Evolutionary conservation across 345 rosid genomes (phyloP), one percentile per base, ranked within the genome.

Genomic region (Crucihimalaya himalaica): DNA sequence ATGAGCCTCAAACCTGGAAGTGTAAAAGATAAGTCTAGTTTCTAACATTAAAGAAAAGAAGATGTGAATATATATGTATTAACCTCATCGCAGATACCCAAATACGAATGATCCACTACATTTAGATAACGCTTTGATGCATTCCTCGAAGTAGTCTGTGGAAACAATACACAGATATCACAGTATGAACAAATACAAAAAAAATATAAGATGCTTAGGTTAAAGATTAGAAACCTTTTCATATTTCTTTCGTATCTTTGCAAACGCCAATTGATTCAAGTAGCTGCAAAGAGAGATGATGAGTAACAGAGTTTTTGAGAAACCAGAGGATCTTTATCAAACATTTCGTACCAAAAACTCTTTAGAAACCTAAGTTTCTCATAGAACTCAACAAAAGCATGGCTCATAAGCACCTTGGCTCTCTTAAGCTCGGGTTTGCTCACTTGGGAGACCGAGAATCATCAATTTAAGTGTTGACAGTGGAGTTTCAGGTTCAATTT

Each of bases 61-160:
- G 40, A 16, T 31, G 69, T 46, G 43, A 19, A 40, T 13, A 16
- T 18, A 13, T 19, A 29, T 16, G 28, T 6, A 4, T 21, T 40
- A 46, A 88, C 93, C 97, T 90, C 91, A 58, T 88, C 88, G 35
- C 78, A 85, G 80, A 84, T 82, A 21, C 92, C 88, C n/a, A 88
- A 73, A 78, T 73, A 84, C 20, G 97, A 88, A 47, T 79, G 77
- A 54, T 90, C 92, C 76, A 90, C 87, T 11, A 71, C 74, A 61
- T 86, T 65, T 79, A 89, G 83, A 76, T 86, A 88, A 29, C 81
- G 72, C 75, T 81, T 85, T 23, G 86, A 62, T 77, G 80, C 84
- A 46, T 82, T 83, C 76, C 89, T 86, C 18, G 84, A 81, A 34
- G 92, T 80, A 53, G 84, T 81, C 91, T 87, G 82, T 64, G 3